These are phyloP conservation scores for Trichoderma sp. DNA, from an alignment of 2,329 filamentous ascomycete genomes.

Conservation along the genomic window DNA sequence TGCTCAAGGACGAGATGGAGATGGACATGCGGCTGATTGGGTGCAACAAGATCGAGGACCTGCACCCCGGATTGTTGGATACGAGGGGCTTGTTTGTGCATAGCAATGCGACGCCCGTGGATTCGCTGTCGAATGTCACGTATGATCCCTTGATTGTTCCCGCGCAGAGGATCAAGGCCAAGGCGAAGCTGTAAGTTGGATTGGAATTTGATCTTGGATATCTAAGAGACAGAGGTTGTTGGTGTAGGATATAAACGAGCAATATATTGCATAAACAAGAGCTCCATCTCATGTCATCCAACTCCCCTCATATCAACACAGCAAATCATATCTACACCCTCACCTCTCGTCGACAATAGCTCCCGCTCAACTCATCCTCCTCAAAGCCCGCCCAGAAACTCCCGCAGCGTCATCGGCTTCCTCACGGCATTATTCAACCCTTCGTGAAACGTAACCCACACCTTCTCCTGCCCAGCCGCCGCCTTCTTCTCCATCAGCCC, in stretches of 20 bases:
- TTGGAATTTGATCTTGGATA: neutral
- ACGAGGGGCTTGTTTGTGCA: slow-evolving; percentile 66
- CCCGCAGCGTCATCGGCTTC: slow-evolving; percentile 80
- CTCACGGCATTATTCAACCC: slow-evolving; percentile 89
- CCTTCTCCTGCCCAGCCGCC: slow-evolving; percentile 56
- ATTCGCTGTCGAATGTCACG: slow-evolving; percentile 51
- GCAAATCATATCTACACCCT: no score
- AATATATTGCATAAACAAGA: slow-evolving; percentile 3
- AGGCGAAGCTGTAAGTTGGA: slow-evolving; percentile 52
- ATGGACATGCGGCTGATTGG: slow-evolving; percentile 99
- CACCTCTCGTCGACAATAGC: neutral
- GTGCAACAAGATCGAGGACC: slow-evolving; percentile 69
- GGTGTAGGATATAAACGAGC: slow-evolving; percentile 19
- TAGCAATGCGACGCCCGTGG: slow-evolving; percentile 51
- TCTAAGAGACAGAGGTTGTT: neutral
- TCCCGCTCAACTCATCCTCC: neutral
- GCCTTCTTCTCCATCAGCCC: slow-evolving; percentile 41
- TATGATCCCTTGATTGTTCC: slow-evolving; percentile 60
- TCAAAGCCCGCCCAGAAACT: slow-evolving; percentile 71
- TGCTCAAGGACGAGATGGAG: slow-evolving; percentile 94
- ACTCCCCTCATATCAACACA: no score
- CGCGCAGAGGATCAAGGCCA: slow-evolving; percentile 53
- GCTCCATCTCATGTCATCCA: no score
- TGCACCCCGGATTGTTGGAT: slow-evolving; percentile 82
- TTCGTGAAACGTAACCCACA: slow-evolving; percentile 90